A percentile compares a stretch with the other conserved stretches of the same genome.
phyloP scores from a whole-genome alignment of 176 grass and related monocot species.

The Poa pratensis region DNA sequence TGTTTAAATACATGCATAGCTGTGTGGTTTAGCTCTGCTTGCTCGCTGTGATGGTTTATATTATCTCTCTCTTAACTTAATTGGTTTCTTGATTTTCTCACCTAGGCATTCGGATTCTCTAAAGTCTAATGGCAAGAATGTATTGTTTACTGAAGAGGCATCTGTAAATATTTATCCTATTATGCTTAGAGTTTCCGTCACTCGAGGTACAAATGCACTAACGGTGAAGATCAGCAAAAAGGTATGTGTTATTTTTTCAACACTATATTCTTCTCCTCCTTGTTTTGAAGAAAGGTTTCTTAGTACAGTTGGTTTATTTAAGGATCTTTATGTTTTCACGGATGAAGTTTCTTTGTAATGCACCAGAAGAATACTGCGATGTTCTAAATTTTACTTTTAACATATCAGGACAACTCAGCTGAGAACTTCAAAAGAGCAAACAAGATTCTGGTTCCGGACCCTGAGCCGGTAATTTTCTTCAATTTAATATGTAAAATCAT shows the following conservation, averaged over 20 bases:
- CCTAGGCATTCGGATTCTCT: slow-evolving; percentile 55
- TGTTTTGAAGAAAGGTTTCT: slow-evolving; percentile 30
- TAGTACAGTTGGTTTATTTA: slow-evolving; percentile 14
- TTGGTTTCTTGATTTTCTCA: slow-evolving; percentile 16
- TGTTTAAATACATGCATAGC: background rate
- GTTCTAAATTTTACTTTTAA: slow-evolving; percentile 27
- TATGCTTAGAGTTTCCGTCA: slow-evolving; percentile 77
- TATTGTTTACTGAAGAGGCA: slow-evolving; percentile 35
- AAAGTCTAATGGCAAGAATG: slow-evolving; percentile 35
- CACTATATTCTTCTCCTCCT: slow-evolving; percentile 3
- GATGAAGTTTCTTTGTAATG: background rate
- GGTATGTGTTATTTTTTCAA: slow-evolving; percentile 48
- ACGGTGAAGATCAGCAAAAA: slow-evolving; percentile 89
- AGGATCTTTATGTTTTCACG: slow-evolving; percentile 6
- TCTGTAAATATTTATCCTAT: slow-evolving; percentile 77
- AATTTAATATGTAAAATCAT: slow-evolving; percentile 4
- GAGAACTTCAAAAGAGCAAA: slow-evolving; percentile 88
- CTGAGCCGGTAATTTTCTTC: slow-evolving; percentile 66
- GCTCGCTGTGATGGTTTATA: background rate
- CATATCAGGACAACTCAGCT: slow-evolving; percentile 73
- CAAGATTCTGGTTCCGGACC: slow-evolving; percentile 77
- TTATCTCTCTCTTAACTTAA: slow-evolving; percentile 29
- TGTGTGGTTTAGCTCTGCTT: slow-evolving; percentile 1
- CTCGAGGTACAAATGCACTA: slow-evolving; percentile 62
- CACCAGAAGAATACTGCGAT: background rate